phyloP scores from a whole-genome alignment of 139 green algal genomes.

The Edaphochlamys debaryana region DNA sequence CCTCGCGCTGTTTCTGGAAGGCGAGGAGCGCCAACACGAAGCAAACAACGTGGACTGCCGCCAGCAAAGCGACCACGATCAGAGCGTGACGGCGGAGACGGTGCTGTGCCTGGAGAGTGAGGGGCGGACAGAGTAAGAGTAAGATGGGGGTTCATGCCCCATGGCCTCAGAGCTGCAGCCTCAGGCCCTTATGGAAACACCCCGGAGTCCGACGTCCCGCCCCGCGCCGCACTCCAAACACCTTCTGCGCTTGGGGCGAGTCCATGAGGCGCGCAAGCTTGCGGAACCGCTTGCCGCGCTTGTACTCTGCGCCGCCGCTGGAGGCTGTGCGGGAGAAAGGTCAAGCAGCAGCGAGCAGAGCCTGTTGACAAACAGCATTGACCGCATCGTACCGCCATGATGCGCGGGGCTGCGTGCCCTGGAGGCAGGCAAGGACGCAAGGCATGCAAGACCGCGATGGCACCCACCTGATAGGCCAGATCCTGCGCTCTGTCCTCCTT shows the following conservation, averaged over 20 bases:
- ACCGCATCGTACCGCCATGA: too few relatives aligned
- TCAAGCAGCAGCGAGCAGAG: too few relatives aligned
- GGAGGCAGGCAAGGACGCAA: too few relatives aligned
- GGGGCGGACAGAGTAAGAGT: too few relatives aligned
- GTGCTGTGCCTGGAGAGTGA: background rate
- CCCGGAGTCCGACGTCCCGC: too few relatives aligned
- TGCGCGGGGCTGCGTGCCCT: too few relatives aligned
- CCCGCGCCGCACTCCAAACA: background rate
- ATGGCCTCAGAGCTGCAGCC: too few relatives aligned
- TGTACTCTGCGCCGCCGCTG: conserved; percentile 23
- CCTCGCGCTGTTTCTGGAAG: background rate
- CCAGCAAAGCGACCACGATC: background rate
- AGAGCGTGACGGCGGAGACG: conserved; percentile 1
- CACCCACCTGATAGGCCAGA: background rate
- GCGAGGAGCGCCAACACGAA: background rate
- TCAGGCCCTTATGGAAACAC: too few relatives aligned
- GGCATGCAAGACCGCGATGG: too few relatives aligned
- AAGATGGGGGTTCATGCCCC: too few relatives aligned
- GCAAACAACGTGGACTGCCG: background rate
- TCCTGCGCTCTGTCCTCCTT: background rate
- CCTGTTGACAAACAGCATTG: too few relatives aligned
- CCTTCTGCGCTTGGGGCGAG: conserved; percentile 6
- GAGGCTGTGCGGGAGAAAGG: too few relatives aligned
- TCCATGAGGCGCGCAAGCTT: conserved; percentile 39
- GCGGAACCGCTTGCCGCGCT: conserved; percentile 30